Base-by-base conservation (phyloP, 768 basidiomycete genomes). In the Lactarius hatsudake region DNA sequence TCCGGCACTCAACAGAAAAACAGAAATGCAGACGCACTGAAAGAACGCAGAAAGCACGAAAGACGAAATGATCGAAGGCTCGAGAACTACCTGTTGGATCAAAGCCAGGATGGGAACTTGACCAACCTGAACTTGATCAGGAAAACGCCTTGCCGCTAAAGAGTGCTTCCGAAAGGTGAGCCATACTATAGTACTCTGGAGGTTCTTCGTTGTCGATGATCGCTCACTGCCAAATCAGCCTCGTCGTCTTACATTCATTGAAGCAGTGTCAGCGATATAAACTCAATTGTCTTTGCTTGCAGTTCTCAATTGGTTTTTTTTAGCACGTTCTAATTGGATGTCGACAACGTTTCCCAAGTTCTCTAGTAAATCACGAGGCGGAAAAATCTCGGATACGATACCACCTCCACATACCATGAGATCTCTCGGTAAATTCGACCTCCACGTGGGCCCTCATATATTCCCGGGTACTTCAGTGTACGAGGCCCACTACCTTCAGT, bases 241-340 rank as follows among this genome's bases (percentile, higher is more conserved):
- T 80, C 63, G 83, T 89, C 9, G 77, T 92, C 36, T 72, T 86
- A 10, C 86, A 86, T 65, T 89, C 91, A 0, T 76, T 93, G 62
- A 85, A 83, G 70, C 90, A 91, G 82, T 93, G 90, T 87, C 63
- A 73, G 77, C 72, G 34, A 7, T 48, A 23, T 36, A 59, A n/a
- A 7, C 53, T 48, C 26, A 64, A 62, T 40, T 42, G 54, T 64
- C 28, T 45, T n/a, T 36, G 59, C 54, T 54, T 69, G 59, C 62
- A 34, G 63, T 71, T 66, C 66, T 42, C 48, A 63, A 34, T 65
- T 66, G 28, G 28, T 67, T 68, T 64, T 64, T 69, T 63, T 61
- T 70, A 91, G 90, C 91, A 34, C 83, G 91, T 48, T 85, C 90
- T 30, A 84, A 82, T 75, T 91, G 89, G 89, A 76, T 93, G 18